Conservation (phyloP, 2,329 filamentous ascomycete genomes). For the Hysterium pulicare region DNA sequence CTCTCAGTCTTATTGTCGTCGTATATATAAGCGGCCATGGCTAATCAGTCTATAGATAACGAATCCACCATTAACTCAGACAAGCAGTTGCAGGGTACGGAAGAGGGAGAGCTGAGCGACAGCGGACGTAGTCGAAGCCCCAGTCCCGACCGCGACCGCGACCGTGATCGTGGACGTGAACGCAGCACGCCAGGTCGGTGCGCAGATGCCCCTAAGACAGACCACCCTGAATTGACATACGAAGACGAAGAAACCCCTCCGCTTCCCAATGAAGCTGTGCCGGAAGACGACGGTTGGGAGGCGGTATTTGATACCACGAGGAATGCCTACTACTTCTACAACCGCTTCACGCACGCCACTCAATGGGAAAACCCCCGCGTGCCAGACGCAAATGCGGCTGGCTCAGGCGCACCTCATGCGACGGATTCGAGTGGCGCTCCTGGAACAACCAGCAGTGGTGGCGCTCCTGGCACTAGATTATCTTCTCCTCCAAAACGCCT, state of each 20-base stretch:
- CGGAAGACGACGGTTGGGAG: constrained; percentile 70
- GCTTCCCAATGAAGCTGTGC: constrained; percentile 50
- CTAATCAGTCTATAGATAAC: not conserved
- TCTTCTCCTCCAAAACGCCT: constrained; percentile 32
- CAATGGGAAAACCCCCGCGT: constrained; percentile 89
- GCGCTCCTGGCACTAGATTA: constrained; percentile 31
- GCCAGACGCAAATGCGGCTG: constrained; percentile 41
- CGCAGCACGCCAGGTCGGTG: too few relatives aligned
- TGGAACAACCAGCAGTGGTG: constrained; percentile 17
- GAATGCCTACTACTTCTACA: constrained; percentile 79
- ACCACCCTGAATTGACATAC: too few relatives aligned
- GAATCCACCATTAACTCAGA: not conserved
- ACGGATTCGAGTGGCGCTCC: constrained; percentile 9
- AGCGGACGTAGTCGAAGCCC: too few relatives aligned
- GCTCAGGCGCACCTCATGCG: constrained; percentile 31
- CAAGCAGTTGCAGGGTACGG: too few relatives aligned
- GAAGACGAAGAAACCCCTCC: constrained; percentile 27
- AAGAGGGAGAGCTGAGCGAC: too few relatives aligned
- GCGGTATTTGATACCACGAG: constrained; percentile 69
- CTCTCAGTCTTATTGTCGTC: too few relatives aligned
- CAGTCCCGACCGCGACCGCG: too few relatives aligned
- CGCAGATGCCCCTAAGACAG: not conserved
- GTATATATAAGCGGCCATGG: too few relatives aligned
- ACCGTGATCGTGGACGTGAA: too few relatives aligned
- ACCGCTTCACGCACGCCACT: constrained; percentile 68